Conservation (phyloP, 1,284 basidiomycete species). For the Ustilago esculenta region DNA sequence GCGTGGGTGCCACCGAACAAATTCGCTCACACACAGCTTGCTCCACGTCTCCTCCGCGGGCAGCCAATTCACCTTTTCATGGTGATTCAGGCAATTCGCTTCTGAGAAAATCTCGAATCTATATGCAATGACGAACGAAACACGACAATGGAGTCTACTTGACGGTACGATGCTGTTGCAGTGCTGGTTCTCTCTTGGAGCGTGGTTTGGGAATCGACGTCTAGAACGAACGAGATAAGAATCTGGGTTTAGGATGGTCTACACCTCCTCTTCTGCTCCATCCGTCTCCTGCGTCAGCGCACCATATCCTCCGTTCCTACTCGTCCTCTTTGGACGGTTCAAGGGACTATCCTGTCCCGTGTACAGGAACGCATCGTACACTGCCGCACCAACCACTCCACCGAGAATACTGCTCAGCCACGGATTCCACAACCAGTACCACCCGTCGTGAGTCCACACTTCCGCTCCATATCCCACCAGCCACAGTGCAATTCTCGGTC, state of each 20-base stretch:
- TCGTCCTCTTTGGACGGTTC: conserved; percentile 37
- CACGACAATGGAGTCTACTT: too few species aligned
- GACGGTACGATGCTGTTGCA: too few species aligned
- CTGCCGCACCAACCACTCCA: conserved; percentile 61
- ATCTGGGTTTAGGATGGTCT: too few species aligned
- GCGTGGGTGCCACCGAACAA: too few species aligned
- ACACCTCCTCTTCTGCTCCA: conserved; percentile 4
- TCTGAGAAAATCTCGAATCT: too few species aligned
- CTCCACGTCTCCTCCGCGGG: background rate
- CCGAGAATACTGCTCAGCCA: conserved; percentile 57
- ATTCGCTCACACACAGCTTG: too few species aligned
- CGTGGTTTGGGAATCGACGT: too few species aligned
- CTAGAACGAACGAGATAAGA: too few species aligned
- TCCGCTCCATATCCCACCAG: conserved; percentile 74
- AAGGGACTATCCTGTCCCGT: conserved; percentile 65
- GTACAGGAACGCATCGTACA: conserved; percentile 67
- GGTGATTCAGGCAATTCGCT: too few species aligned
- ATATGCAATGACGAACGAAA: too few species aligned
- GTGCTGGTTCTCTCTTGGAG: too few species aligned
- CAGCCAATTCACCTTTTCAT: too few species aligned
- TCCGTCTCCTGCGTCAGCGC: background rate
- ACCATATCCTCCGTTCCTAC: background rate
- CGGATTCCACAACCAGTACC: conserved; percentile 82
- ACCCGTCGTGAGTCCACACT: conserved; percentile 70
- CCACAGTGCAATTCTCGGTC: conserved; percentile 73